Conservation (phyloP, 2,329 filamentous ascomycete genomes). For the Neofusicoccum kwambonambiense region DNA sequence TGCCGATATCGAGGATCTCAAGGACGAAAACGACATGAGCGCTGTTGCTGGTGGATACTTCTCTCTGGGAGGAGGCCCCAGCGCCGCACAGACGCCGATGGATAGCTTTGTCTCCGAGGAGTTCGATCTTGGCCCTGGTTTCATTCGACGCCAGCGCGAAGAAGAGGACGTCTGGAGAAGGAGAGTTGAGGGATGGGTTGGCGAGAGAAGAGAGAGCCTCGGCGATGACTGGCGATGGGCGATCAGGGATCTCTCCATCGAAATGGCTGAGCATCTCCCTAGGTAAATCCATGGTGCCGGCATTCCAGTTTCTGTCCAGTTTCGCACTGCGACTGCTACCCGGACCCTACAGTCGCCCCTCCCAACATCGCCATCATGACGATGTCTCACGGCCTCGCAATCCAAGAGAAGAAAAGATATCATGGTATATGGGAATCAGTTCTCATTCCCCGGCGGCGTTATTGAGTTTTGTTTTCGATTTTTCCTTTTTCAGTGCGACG, state of each 20-base stretch:
- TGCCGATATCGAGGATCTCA: slow-evolving; percentile 88
- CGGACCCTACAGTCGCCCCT: background rate
- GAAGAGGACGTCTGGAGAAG: slow-evolving; percentile 90
- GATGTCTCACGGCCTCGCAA: background rate
- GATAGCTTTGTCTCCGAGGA: slow-evolving; percentile 74
- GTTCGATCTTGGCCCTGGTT: slow-evolving; percentile 95
- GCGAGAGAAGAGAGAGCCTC: slow-evolving; percentile 22
- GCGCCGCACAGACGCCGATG: background rate
- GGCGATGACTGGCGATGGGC: slow-evolving; percentile 16
- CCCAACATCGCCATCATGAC: background rate
- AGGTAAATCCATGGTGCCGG: background rate
- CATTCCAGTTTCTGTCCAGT: background rate
- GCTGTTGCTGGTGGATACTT: slow-evolving; percentile 19
- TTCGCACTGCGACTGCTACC: background rate
- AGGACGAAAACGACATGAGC: slow-evolving; percentile 56
- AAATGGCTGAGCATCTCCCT: slow-evolving; percentile 12
- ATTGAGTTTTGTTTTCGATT: background rate
- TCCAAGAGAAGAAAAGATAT: background rate
- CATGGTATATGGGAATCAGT: slow-evolving; percentile 1
- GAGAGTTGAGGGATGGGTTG: slow-evolving; percentile 83
- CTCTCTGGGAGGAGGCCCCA: background rate
- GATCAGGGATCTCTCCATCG: slow-evolving; percentile 13
- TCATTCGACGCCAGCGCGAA: slow-evolving; percentile 81
- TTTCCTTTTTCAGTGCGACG: slow-evolving; percentile 6
- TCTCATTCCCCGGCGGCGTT: slow-evolving; percentile 2